These are phyloP conservation scores for Lepiota brunneoincarnata DNA, from an alignment of 768 basidiomycete species.

Conservation along the genomic window DNA sequence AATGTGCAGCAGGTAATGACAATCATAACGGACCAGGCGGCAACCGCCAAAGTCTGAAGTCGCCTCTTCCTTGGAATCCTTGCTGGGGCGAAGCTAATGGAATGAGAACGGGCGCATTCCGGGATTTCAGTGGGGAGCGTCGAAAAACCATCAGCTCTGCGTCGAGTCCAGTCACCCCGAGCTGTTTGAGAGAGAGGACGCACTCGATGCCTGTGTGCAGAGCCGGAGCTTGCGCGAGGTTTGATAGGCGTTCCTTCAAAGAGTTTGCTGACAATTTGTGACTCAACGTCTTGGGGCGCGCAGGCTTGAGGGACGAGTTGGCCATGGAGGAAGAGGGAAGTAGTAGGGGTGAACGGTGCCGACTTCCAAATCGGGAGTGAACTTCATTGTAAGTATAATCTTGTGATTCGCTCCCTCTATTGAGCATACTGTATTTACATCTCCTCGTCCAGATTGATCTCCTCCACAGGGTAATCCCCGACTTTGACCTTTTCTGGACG, in stretches of 20 bases:
- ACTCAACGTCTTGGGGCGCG: no score
- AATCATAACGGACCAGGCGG: constrained; percentile 83
- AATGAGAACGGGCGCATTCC: not conserved
- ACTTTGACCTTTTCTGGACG: constrained; percentile 76
- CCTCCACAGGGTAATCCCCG: constrained; percentile 87
- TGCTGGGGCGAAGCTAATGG: constrained; percentile 74
- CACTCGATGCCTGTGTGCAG: constrained; percentile 77
- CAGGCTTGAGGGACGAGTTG: not conserved
- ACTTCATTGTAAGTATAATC: no score
- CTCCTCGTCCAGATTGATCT: constrained; percentile 73
- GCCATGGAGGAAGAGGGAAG: not conserved
- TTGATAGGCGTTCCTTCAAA: constrained; percentile 61
- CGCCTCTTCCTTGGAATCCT: constrained; percentile 83
- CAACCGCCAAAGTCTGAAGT: constrained; percentile 87
- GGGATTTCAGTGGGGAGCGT: not conserved
- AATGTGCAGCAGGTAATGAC: constrained; percentile 65
- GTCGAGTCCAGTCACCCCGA: not conserved
- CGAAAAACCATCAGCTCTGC: not conserved
- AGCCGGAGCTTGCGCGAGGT: constrained; percentile 54
- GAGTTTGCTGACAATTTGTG: constrained; percentile 59
- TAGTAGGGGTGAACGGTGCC: no score
- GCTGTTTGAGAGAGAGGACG: constrained; percentile 25
- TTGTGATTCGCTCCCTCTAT: no score
- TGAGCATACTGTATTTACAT: no score
- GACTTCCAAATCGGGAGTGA: no score